Evolutionary conservation across 306 rosid species (phyloP).

Genomic region (Albizia julibrissin): DNA sequence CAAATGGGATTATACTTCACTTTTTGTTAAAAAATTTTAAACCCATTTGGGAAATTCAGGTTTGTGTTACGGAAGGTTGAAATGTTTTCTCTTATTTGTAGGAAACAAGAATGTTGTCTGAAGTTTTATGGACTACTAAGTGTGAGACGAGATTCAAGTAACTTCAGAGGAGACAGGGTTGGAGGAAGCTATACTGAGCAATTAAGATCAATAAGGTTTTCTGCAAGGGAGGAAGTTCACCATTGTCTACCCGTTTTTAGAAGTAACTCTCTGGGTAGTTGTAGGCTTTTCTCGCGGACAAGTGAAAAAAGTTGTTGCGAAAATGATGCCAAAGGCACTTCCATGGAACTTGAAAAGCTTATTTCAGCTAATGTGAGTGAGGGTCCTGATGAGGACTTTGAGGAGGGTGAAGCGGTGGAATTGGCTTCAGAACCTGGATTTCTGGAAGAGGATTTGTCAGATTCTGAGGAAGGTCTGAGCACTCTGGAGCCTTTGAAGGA

Average conservation of each 20-base stretch:
- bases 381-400: background rate
- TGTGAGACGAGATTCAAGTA: background rate
- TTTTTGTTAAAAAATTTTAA: too few species aligned
- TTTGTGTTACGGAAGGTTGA: background rate
- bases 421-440: conserved; percentile 18
- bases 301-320: background rate
- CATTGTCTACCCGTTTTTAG: background rate
- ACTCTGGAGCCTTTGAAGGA: background rate
- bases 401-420: conserved; percentile 7
- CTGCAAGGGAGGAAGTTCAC: background rate
- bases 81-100: background rate
- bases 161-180: background rate
- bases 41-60: background rate
- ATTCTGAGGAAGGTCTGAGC: conserved; percentile 9
- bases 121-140: background rate
- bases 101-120: conserved; percentile 8
- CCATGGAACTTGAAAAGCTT: background rate
- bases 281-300: conserved; percentile 11
- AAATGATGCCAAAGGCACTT: background rate
- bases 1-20: background rate
- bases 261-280: background rate
- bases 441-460: conserved; percentile 27
- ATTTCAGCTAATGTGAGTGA: background rate
- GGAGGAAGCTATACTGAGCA: background rate
- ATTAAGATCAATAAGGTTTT: background rate